These are phyloP conservation scores for Aaosphaeria pasadenensis DNA, from an alignment of 2,329 filamentous ascomycete genomes.

Conservation along the genomic window DNA sequence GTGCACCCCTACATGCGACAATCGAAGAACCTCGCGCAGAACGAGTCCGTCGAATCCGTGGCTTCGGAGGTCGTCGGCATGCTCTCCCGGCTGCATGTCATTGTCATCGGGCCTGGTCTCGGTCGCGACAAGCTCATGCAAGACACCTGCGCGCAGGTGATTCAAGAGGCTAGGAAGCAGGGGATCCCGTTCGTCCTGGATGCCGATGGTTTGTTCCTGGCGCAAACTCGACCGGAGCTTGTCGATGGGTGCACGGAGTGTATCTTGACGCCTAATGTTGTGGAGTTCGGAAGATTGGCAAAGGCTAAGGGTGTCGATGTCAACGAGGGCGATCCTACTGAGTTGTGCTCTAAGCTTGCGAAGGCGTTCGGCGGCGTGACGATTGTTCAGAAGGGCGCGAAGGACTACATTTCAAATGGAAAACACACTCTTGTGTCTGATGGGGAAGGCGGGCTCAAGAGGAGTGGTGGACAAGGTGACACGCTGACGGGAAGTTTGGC, in stretches of 20 bases:
- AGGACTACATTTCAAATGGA: constrained; percentile 82
- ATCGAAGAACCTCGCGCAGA: constrained; percentile 54
- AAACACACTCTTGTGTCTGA: constrained; percentile 72
- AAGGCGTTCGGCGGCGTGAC: constrained; percentile 81
- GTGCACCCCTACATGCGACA: constrained; percentile 95
- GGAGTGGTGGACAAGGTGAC: constrained; percentile 92
- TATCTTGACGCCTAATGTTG: constrained; percentile 91
- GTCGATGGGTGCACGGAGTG: constrained; percentile 78
- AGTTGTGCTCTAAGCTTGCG: constrained; percentile 68
- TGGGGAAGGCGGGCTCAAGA: constrained; percentile 77
- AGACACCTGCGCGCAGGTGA: constrained; percentile 74
- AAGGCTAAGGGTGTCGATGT: constrained; percentile 69
- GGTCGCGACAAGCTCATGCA: constrained; percentile 90
- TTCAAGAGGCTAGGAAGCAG: constrained; percentile 70
- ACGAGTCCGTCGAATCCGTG: constrained; percentile 60
- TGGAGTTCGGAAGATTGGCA: constrained; percentile 83
- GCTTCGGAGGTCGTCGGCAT: constrained; percentile 70
- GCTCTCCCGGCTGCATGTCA: constrained; percentile 82
- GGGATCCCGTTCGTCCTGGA: constrained; percentile 83
- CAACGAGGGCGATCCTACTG: constrained; percentile 48
- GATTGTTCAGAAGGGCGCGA: constrained; percentile 81
- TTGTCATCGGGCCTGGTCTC: constrained; percentile 89
- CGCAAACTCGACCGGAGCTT: constrained; percentile 71
- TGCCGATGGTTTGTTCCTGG: constrained; percentile 80
- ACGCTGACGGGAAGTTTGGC: constrained; percentile 87